Evolutionary conservation across 1,284 basidiomycete genomes (phyloP), one percentile per base, ranked within the genome.

Genomic region (Dichomitus squalens): DNA sequence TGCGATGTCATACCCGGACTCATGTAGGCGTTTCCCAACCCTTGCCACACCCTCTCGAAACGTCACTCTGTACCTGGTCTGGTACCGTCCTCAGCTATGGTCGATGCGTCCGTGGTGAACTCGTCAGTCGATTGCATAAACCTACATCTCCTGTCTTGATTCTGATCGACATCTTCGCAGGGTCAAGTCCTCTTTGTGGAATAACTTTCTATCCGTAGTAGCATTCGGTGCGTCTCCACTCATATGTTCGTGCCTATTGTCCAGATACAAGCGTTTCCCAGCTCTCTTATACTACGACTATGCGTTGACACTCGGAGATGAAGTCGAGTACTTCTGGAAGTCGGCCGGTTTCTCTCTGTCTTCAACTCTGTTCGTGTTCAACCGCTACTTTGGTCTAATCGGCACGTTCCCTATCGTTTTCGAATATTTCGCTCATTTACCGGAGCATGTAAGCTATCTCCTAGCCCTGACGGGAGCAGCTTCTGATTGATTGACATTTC

Each of bases 281-380:
- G 65, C 61, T 6, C 41, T 63, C 12, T 49, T 66, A 14, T 66
- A 62, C 46, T 66, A 63, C 25, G 65, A 66, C 53, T 66, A 62
- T 44, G 27, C 53, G n/a, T 52, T 65, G 35, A 65, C 60, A 2
- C 14, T 65, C n/a, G 39, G 41, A 14, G 39, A 47, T 18, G 63
- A 66, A 50, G 34, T 66, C 9, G 59, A 66, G 36, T 18, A 41
- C 29, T 63, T 66, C 49, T 66, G 65, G 65, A 61, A 55, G 35
- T 52, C 55, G 3, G 49, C 57, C 12, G 57, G 31, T 9, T 14
- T 60, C 21, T 56, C 63, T 0, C 12, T 55, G 3, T 52, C 56
- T 1, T 62, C 61, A 20, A 39, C 57, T 1, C 49, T 63, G 3
- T 66, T 64, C 36, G 56, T 60, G 6, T 14, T 64, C 29, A 59